phyloP scores from a whole-genome alignment of 306 rosid species.

The Spatholobus suberectus region DNA sequence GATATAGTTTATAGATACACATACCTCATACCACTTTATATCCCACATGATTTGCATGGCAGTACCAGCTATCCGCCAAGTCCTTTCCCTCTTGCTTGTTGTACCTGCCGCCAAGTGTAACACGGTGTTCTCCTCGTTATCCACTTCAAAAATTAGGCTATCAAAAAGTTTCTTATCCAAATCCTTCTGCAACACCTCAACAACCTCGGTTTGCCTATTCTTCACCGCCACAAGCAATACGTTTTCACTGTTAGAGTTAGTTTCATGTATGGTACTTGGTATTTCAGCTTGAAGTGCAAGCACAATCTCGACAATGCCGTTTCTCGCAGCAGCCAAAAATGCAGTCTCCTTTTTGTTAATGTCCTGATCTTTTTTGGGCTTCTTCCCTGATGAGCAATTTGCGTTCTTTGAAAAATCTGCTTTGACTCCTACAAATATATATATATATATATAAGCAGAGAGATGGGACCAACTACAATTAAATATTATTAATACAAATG shows the following conservation, averaged over 20 bases:
- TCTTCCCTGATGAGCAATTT: too few relatives aligned
- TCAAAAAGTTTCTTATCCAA: conserved; percentile 1
- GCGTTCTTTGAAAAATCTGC: too few relatives aligned
- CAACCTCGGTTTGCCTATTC: conserved; percentile 27
- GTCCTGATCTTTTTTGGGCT: too few relatives aligned
- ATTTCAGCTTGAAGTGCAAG: rapidly evolving
- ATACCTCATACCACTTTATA: conserved; percentile 56
- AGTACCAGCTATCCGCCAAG: conserved; percentile 44
- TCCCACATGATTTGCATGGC: conserved; percentile 58
- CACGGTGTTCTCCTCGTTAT: conserved; percentile 34
- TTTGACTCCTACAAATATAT: too few relatives aligned
- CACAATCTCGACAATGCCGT: conserved; percentile 42
- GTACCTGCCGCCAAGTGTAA: conserved; percentile 43
- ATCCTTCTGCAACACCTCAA: background rate
- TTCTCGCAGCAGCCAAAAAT: conserved; percentile 11
- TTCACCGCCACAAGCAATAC: conserved; percentile 36
- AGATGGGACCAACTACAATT: too few relatives aligned
- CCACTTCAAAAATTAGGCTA: background rate
- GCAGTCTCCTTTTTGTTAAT: background rate
- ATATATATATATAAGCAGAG: too few relatives aligned
- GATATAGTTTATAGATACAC: background rate
- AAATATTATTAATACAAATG: too few relatives aligned
- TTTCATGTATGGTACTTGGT: conserved; percentile 30
- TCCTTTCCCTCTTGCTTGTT: background rate
- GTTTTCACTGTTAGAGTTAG: conserved; percentile 32